Evolutionary conservation across 2,329 filamentous ascomycete genomes (phyloP).

Genomic region (Westerdykella sp.): DNA sequence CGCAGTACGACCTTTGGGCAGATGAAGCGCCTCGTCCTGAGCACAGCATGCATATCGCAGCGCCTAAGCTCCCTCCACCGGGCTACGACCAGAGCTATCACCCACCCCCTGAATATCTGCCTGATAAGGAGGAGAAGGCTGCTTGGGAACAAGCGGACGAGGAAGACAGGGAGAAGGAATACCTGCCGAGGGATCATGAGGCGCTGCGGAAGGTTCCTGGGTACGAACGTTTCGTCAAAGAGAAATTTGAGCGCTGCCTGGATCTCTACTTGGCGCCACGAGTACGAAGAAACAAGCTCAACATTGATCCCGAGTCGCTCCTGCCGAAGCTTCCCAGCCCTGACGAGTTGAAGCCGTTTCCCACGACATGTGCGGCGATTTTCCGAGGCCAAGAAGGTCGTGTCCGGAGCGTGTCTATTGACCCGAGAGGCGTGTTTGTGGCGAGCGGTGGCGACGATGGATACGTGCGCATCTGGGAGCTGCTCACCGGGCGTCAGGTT

Average conservation of each 20-base stretch:
- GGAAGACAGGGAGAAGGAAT: conserved; percentile 87
- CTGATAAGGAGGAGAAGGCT: conserved; percentile 74
- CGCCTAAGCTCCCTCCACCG: conserved; percentile 86
- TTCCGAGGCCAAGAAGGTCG: conserved; percentile 85
- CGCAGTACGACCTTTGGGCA: conserved; percentile 88
- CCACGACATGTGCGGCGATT: conserved; percentile 78
- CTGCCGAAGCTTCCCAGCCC: conserved; percentile 89
- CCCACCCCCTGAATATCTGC: conserved; percentile 88
- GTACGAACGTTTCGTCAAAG: conserved; percentile 85
- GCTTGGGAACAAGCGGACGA: conserved; percentile 81
- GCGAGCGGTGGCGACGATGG: conserved; percentile 94
- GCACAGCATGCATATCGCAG: conserved; percentile 89
- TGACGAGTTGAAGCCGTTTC: conserved; percentile 91
- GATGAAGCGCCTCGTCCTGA: conserved; percentile 78
- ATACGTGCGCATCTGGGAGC: conserved; percentile 82
- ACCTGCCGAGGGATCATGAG: conserved; percentile 73
- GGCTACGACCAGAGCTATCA: conserved; percentile 97
- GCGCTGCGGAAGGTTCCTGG: conserved; percentile 87
- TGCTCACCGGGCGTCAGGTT: conserved; percentile 77
- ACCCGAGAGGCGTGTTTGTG: conserved; percentile 77
- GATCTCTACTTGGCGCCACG: conserved; percentile 93
- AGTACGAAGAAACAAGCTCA: conserved; percentile 85
- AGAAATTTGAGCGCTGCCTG: conserved; percentile 90
- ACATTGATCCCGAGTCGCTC: conserved; percentile 90
- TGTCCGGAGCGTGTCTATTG: conserved; percentile 76